phyloP scores from a whole-genome alignment of 2,329 filamentous ascomycete genomes.

The Aspergillus terreus region DNA sequence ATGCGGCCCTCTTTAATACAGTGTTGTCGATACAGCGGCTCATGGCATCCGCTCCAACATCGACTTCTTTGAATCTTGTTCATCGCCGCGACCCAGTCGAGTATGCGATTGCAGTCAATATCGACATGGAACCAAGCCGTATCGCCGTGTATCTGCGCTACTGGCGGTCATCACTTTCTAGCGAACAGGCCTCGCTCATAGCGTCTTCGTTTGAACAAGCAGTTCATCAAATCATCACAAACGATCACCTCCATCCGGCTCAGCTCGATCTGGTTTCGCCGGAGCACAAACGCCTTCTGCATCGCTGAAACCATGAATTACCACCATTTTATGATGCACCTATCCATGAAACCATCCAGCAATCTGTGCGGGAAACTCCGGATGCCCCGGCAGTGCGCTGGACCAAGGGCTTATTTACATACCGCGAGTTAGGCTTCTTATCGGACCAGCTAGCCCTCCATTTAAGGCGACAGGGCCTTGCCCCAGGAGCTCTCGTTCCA shows the following conservation, averaged over 20 bases:
- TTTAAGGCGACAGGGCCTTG: not conserved
- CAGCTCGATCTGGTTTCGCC: not conserved
- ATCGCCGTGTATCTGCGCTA: no score
- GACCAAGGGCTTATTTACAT: constrained; percentile 1
- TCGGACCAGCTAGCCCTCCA: not conserved
- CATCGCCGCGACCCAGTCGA: no score
- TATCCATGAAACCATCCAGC: not conserved
- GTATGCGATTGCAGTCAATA: no score
- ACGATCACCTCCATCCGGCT: no score
- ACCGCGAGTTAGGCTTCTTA: not conserved
- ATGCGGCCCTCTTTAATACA: not conserved
- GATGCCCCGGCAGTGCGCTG: not conserved
- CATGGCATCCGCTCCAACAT: no score
- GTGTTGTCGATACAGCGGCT: not conserved
- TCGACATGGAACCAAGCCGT: no score
- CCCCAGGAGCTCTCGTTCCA: constrained; percentile 8
- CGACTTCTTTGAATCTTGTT: no score
- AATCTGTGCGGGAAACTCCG: not conserved
- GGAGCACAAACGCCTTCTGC: not conserved
- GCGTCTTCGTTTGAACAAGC: no score
- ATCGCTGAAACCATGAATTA: not conserved
- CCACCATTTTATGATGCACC: not conserved
- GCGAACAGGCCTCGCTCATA: no score
- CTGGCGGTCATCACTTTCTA: no score
- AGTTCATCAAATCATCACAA: no score